phyloP scores from a whole-genome alignment of 768 basidiomycete genomes.

The Phlebiopsis flavidoalba region DNA sequence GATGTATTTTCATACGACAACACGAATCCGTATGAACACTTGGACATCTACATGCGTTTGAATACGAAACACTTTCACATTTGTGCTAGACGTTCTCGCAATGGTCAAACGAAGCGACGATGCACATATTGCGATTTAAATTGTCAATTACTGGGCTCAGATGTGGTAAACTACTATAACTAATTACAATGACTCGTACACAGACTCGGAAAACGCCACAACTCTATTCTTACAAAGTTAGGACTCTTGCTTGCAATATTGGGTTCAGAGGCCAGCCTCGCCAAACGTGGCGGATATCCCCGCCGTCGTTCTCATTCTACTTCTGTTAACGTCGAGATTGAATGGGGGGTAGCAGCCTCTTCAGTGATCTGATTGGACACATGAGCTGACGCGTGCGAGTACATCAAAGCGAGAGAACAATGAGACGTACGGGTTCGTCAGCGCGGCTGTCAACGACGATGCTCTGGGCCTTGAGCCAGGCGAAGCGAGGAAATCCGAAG shows the following conservation, averaged over 20 bases:
- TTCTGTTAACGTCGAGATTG: slow-evolving; percentile 20
- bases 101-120: no score
- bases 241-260: neutral
- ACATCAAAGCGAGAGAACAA: neutral
- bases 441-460: slow-evolving; percentile 13
- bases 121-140: no score
- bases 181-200: neutral
- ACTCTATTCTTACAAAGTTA: neutral
- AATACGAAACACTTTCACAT: no score
- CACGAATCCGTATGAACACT: no score
- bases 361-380: slow-evolving; percentile 8
- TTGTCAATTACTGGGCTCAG: no score
- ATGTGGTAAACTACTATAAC: no score
- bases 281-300: slow-evolving; percentile 1
- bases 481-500: slow-evolving; percentile 19
- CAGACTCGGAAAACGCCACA: neutral
- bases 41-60: no score
- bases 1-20: no score
- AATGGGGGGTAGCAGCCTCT: slow-evolving; percentile 13
- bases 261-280: neutral
- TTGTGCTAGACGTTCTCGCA: no score
- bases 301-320: slow-evolving; percentile 16
- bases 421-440: slow-evolving; percentile 10
- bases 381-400: neutral
- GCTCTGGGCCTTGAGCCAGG: slow-evolving; percentile 21